A percentile compares a stretch with the other conserved stretches of the same genome.
phyloP scores from a whole-genome alignment of 176 grass and related monocot genomes.

The Carex parvula region DNA sequence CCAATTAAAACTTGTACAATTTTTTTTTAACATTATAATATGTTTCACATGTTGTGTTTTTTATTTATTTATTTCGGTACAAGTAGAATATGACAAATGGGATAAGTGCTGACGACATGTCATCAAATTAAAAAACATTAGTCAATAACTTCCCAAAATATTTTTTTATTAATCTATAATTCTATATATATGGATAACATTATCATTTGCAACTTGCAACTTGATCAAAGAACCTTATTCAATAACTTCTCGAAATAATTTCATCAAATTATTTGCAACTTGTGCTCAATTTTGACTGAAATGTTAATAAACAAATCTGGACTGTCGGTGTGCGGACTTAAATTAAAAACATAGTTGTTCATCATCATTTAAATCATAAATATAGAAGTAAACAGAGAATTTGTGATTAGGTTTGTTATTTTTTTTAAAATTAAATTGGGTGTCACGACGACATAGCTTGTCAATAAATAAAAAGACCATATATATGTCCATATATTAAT shows the following conservation, averaged over 20 bases:
- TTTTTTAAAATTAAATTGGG: not conserved
- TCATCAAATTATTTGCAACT: not conserved
- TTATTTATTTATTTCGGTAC: not conserved
- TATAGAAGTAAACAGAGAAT: not conserved
- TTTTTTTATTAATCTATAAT: not conserved
- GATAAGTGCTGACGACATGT: not conserved
- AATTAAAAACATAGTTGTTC: not conserved
- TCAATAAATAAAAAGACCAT: not conserved
- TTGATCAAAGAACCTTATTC: not conserved
- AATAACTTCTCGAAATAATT: not conserved
- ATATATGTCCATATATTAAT: too few species aligned
- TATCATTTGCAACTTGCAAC: not conserved
- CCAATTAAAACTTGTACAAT: not conserved
- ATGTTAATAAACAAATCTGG: not conserved
- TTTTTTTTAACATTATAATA: not conserved
- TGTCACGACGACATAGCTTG: not conserved
- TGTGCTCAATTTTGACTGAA: not conserved
- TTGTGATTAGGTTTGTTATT: not conserved
- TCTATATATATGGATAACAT: not conserved
- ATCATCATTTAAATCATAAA: not conserved
- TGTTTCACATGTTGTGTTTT: too few species aligned
- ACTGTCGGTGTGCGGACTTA: not conserved
- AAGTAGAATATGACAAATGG: not conserved
- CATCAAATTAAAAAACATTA: not conserved
- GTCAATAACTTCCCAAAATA: not conserved